Base-by-base conservation (phyloP, 805 yeast genomes). In the Spathaspora girioi region DNA sequence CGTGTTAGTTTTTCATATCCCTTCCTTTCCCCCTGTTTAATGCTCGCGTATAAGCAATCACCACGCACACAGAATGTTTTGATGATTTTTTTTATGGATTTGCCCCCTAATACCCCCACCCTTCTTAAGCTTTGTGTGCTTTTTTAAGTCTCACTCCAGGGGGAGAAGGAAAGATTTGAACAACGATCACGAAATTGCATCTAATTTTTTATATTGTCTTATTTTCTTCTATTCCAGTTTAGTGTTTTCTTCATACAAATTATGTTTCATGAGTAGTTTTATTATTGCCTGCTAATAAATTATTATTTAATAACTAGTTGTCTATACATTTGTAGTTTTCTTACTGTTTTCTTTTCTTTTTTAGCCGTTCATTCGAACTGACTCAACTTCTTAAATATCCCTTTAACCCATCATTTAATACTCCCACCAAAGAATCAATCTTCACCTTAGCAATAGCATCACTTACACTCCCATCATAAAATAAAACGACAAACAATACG, bases 391-490 rank as follows among this genome's bases (percentile, higher is more conserved):
- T 11, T 15, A 11, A 44, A 57, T 65, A 71, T 17, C 76, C 78
- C 44, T 59, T 51, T 47, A 74, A 63, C 5, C 77, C 77, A 23
- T 60, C 54, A 20, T 60, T 55, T 48, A 75, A 58, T 12, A 64
- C 70, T n/a, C 51, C 49, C 4, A 61, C 53, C 15, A 73, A 55
- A 50, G 65, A 67, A 45, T 70, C 75, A 15, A 70, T 45, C 54
- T 68, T 67, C 50, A 65, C 60, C 52, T 72, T 73, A 42, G 77
- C 77, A 8, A 65, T 46, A 1, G 66, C 60, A 50, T 70, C 68
- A 5, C 69, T 63, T 44, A 42, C 29, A 62, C 61, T n/a, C 32
- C 56, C 15, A 11, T 52, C 52, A 56, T 71, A 74, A 55, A 73
- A 69, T 20, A 74, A 51, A 15, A 67, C 68, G 27, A 67, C 66